phyloP scores from a whole-genome alignment of 2,329 filamentous ascomycete genomes.

The Westerdykella aurantiaca region DNA sequence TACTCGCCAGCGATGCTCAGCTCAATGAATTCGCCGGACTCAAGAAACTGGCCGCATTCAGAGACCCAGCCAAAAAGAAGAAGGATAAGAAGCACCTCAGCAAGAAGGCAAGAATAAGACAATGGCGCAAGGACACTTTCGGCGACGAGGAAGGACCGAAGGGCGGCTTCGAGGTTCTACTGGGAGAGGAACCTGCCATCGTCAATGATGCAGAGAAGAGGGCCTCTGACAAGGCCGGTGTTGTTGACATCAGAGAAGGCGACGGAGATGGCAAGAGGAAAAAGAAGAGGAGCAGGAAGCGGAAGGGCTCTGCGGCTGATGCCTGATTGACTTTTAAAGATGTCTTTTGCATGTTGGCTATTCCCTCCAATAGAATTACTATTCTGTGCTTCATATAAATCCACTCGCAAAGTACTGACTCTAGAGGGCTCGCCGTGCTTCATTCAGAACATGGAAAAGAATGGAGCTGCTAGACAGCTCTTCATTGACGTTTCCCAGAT shows the following conservation, averaged over 20 bases:
- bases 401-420: too few species aligned
- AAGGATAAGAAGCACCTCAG: slow-evolving; percentile 82
- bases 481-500: too few species aligned
- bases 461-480: too few species aligned
- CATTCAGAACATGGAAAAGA: too few species aligned
- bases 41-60: slow-evolving; percentile 89
- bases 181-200: slow-evolving; percentile 16
- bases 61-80: slow-evolving; percentile 81
- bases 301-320: slow-evolving; percentile 11
- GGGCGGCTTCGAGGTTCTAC: slow-evolving; percentile 37
- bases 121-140: slow-evolving; percentile 74
- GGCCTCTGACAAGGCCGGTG: slow-evolving; percentile 11
- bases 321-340: too few species aligned
- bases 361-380: too few species aligned
- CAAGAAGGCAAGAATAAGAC: slow-evolving; percentile 83
- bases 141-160: slow-evolving; percentile 52
- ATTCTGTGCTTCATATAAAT: too few species aligned
- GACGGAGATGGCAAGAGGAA: slow-evolving; percentile 23
- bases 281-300: slow-evolving; percentile 36
- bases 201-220: slow-evolving; percentile 23
- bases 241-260: slow-evolving; percentile 23
- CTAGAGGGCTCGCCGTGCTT: too few species aligned
- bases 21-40: slow-evolving; percentile 88
- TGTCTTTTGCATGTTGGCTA: too few species aligned
- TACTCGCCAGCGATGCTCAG: slow-evolving; percentile 77